These are phyloP conservation scores for Paecilomyces sp. DNA, from an alignment of 2,329 filamentous ascomycete species.

Conservation along the genomic window DNA sequence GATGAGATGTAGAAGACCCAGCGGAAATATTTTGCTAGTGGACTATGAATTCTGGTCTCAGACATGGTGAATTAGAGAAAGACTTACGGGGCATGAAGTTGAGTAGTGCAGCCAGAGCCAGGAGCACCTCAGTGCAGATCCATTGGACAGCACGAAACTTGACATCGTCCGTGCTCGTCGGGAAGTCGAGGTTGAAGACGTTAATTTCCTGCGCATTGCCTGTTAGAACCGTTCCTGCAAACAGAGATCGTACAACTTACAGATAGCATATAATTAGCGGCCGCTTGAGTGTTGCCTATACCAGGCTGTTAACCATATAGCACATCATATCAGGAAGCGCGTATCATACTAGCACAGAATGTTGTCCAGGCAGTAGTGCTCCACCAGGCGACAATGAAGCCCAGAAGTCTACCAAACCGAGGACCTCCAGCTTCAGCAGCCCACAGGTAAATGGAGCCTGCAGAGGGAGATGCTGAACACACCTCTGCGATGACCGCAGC, in stretches of 20 bases:
- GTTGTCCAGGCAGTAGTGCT: constrained; percentile 57
- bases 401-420: constrained; percentile 48
- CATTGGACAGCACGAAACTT: constrained; percentile 56
- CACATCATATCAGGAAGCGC: background rate
- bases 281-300: constrained; percentile 43
- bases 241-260: constrained; percentile 22
- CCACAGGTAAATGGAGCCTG: constrained; percentile 56
- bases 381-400: constrained; percentile 60
- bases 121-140: constrained; percentile 49
- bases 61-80: constrained; percentile 21
- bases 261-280: constrained; percentile 47
- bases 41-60: constrained; percentile 20
- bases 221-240: constrained; percentile 4
- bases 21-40: constrained; percentile 37
- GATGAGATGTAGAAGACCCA: constrained; percentile 47
- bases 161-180: constrained; percentile 45
- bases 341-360: constrained; percentile 42
- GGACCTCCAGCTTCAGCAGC: constrained; percentile 53
- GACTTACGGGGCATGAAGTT: constrained; percentile 46
- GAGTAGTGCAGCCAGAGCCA: constrained; percentile 43
- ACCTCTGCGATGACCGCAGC: constrained; percentile 55
- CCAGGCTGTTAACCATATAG: constrained; percentile 1
- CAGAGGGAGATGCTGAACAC: constrained; percentile 52
- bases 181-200: constrained; percentile 50
- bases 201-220: constrained; percentile 43